phyloP scores from a whole-genome alignment of 148 eudicot genomes.

The Rhododendron griersonianum region DNA sequence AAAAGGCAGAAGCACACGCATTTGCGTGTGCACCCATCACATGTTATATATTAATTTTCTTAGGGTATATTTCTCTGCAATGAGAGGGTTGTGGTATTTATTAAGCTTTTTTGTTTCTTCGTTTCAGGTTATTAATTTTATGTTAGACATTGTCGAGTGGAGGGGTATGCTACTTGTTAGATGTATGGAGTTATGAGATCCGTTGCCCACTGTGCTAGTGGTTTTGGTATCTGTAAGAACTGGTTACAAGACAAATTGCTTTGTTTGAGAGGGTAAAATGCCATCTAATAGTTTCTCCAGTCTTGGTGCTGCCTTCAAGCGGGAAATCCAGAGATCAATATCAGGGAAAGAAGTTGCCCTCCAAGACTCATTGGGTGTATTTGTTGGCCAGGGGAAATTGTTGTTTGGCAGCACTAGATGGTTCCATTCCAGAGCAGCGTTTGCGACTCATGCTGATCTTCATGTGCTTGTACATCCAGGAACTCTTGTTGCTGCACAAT shows the following conservation, averaged over 20 bases:
- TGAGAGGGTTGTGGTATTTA: background rate
- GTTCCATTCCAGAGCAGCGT: slow-evolving; percentile 26
- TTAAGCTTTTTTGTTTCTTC: background rate
- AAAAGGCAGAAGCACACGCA: background rate
- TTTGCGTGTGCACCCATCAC: background rate
- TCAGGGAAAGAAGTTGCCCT: slow-evolving; percentile 33
- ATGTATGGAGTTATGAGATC: slow-evolving; percentile 40
- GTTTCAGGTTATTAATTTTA: slow-evolving; percentile 16
- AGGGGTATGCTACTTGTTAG: slow-evolving; percentile 1
- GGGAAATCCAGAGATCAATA: slow-evolving; percentile 38
- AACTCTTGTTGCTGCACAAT: slow-evolving; percentile 46
- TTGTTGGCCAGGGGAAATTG: slow-evolving; percentile 41
- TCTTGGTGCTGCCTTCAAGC: slow-evolving; percentile 30
- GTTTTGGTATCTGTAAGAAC: slow-evolving; percentile 13
- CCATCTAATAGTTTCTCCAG: slow-evolving; percentile 48
- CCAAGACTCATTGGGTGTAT: slow-evolving; percentile 32
- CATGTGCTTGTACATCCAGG: slow-evolving; percentile 40
- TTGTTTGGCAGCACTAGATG: slow-evolving; percentile 36
- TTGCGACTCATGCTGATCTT: slow-evolving; percentile 30
- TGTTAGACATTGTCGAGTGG: background rate
- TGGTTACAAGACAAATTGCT: slow-evolving; percentile 16
- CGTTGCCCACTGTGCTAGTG: slow-evolving; percentile 15
- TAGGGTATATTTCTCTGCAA: background rate
- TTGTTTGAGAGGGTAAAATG: slow-evolving; percentile 45
- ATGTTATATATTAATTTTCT: background rate